Conservation (phyloP, 352 stramenopile species). For the Pythium grandisporangium region DNA sequence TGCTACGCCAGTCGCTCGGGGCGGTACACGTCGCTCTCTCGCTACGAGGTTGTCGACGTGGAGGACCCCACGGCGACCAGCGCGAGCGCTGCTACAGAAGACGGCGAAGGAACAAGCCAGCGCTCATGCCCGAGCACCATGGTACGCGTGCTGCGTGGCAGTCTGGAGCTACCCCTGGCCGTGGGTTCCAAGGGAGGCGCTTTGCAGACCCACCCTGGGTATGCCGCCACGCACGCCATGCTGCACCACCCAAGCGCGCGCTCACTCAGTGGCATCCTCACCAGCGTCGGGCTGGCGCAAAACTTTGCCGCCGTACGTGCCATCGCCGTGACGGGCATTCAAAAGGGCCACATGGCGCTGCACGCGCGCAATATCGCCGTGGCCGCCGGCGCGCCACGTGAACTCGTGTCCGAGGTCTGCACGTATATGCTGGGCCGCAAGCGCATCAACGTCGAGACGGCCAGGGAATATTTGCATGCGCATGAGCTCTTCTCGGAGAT, state of each 20-base stretch:
- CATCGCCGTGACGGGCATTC: constrained; percentile 81
- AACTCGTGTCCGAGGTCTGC: constrained; percentile 77
- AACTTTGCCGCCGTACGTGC: constrained; percentile 82
- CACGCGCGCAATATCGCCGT: constrained; percentile 83
- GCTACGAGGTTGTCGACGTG: constrained; percentile 67
- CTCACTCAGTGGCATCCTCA: constrained; percentile 53
- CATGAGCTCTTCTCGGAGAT: constrained; percentile 77
- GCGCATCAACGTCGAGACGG: constrained; percentile 75
- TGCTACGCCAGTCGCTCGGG: constrained; percentile 73
- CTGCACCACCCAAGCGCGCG: constrained; percentile 57
- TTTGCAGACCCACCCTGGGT: constrained; percentile 74
- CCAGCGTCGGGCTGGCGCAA: constrained; percentile 77
- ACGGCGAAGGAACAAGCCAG: no score
- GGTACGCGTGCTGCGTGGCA: constrained; percentile 55
- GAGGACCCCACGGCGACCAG: constrained; percentile 13
- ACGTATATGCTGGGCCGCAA: constrained; percentile 81
- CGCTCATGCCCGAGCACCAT: no score
- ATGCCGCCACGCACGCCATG: constrained; percentile 69
- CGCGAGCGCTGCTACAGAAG: no score
- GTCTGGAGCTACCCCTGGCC: constrained; percentile 67
- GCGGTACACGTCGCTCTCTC: constrained; percentile 73
- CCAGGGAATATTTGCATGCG: constrained; percentile 75
- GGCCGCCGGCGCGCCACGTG: constrained; percentile 60
- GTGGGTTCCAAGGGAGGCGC: constrained; percentile 79
- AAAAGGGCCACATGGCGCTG: constrained; percentile 83